Percentiles rank a stretch among this genome's conserved stretches.
Conservation (phyloP, 805 yeast species). For the Zygoascus tannicola region DNA sequence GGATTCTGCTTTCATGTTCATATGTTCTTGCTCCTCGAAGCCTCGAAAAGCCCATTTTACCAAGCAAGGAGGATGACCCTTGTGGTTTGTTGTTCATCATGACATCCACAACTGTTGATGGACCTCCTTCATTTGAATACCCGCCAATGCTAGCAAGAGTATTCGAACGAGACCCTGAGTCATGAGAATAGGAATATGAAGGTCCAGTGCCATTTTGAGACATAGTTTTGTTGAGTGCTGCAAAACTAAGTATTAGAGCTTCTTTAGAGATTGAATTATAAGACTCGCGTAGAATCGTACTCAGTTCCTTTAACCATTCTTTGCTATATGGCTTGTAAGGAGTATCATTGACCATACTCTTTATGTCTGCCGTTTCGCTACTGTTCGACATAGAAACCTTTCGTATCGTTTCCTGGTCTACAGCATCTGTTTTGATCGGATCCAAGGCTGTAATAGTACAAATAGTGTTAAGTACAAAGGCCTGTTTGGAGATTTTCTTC, state of each 20-base stretch:
- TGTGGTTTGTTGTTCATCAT: constrained; percentile 1
- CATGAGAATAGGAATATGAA: neutral
- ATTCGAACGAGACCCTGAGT: neutral
- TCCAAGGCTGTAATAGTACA: constrained; percentile 30
- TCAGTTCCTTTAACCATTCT: constrained; percentile 21
- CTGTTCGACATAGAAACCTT: neutral
- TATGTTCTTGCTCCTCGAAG: constrained; percentile 8
- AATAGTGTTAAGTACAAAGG: constrained; percentile 43
- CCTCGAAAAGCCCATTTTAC: constrained; percentile 12
- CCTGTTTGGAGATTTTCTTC: constrained; percentile 32
- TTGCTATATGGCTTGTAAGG: constrained; percentile 9
- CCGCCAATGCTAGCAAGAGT: constrained; percentile 5
- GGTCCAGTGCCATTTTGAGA: neutral
- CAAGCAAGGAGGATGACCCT: constrained; percentile 7
- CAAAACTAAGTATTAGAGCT: constrained; percentile 17
- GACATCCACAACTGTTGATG: constrained; percentile 1
- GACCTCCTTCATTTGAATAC: constrained; percentile 2
- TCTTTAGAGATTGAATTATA: constrained; percentile 21
- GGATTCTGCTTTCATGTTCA: constrained; percentile 15
- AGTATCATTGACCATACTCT: constrained; percentile 10
- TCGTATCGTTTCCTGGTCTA: neutral
- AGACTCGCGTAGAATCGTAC: constrained; percentile 17
- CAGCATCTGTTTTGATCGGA: neutral
- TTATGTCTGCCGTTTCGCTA: constrained; percentile 2
- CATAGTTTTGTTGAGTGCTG: constrained; percentile 9